Evolutionary conservation across 805 yeast genomes (phyloP).

Genomic region (Nakazawaea ernobii): DNA sequence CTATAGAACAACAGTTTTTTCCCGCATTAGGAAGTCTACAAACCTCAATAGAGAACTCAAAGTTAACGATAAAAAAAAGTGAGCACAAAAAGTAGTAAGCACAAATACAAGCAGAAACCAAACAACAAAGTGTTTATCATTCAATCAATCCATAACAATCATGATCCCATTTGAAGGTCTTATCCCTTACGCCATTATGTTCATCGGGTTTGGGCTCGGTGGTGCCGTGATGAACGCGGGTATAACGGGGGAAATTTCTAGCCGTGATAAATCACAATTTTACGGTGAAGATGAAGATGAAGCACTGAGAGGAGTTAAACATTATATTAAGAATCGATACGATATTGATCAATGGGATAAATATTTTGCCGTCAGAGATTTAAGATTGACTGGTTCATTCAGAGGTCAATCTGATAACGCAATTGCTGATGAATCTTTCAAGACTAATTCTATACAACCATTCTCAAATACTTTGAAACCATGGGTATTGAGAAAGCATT

Average conservation of each 20-base stretch:
- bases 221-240: constrained; percentile 42
- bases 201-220: constrained; percentile 44
- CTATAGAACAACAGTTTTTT: too few species aligned
- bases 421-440: constrained; percentile 72
- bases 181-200: constrained; percentile 54
- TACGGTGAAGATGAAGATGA: constrained; percentile 28
- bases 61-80: background rate
- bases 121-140: background rate
- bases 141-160: constrained; percentile 5
- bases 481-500: constrained; percentile 32
- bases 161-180: constrained; percentile 71
- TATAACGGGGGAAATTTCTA: constrained; percentile 18
- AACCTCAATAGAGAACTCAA: background rate
- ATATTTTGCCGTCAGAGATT: constrained; percentile 64
- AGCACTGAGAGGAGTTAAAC: constrained; percentile 39
- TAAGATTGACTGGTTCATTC: constrained; percentile 65
- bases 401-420: constrained; percentile 66
- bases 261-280: constrained; percentile 20
- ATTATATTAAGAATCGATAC: constrained; percentile 47
- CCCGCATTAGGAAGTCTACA: too few species aligned
- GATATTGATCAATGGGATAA: constrained; percentile 50
- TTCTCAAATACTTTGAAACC: constrained; percentile 26
- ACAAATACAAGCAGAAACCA: too few species aligned
- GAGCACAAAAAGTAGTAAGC: too few species aligned
- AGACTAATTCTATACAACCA: constrained; percentile 50